Percentiles rank a stretch among this genome's conserved stretches.
phyloP scores from a whole-genome alignment of 352 stramenopile genomes.

The Phytophthora nicotianae region DNA sequence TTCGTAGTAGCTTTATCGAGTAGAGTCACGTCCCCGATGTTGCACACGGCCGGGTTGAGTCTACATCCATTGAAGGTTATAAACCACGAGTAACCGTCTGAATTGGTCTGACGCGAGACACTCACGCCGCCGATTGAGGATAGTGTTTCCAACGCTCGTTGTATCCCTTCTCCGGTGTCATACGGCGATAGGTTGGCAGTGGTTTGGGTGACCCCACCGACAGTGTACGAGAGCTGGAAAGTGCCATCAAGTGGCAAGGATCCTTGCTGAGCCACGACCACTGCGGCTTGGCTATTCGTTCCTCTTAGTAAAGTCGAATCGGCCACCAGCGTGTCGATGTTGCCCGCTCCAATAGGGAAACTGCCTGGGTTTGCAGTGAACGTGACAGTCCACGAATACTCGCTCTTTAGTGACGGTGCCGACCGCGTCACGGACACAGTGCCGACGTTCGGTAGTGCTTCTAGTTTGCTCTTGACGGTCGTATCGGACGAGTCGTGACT shows the following conservation, averaged over 20 bases:
- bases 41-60: conserved; percentile 83
- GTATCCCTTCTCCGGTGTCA: conserved; percentile 44
- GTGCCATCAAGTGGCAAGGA: conserved; percentile 66
- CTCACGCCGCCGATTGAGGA: conserved; percentile 63
- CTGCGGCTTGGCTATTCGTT: conserved; percentile 41
- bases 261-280: conserved; percentile 46
- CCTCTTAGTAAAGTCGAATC: conserved; percentile 56
- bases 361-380: conserved; percentile 93
- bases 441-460: conserved; percentile 94
- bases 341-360: conserved; percentile 85
- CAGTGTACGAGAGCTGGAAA: conserved; percentile 59
- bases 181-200: conserved; percentile 65
- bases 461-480: conserved; percentile 89
- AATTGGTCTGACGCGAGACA: conserved; percentile 61
- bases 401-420: conserved; percentile 84
- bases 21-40: conserved; percentile 84
- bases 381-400: conserved; percentile 95
- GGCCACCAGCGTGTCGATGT: conserved; percentile 53
- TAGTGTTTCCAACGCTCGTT: conserved; percentile 54
- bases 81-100: conserved; percentile 88
- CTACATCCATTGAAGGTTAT: conserved; percentile 91
- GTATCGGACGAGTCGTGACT: conserved; percentile 93
- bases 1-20: conserved; percentile 54
- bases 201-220: conserved; percentile 35
- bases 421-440: conserved; percentile 86